Conservation (phyloP, 2,329 filamentous ascomycete species). For the Fusarium penzigii region DNA sequence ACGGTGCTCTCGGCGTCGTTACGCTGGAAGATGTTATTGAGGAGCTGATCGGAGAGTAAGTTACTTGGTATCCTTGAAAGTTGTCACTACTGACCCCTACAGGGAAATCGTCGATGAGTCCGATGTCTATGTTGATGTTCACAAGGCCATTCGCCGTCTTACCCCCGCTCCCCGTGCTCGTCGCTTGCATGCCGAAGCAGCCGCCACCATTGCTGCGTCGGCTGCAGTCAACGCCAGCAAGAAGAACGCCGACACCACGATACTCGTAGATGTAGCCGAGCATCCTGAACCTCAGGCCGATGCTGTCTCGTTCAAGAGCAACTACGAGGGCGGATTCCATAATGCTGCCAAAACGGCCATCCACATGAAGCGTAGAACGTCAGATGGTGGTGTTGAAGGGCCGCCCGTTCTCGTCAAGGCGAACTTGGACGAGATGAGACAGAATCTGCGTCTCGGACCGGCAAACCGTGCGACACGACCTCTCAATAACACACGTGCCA, state of each 20-base stretch:
- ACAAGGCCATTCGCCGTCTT: slow-evolving; percentile 92
- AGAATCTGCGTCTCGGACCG: slow-evolving; percentile 66
- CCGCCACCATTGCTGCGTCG: slow-evolving; percentile 12
- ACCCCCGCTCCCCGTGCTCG: slow-evolving; percentile 80
- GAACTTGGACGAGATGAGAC: slow-evolving; percentile 62
- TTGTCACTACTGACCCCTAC: slow-evolving; percentile 20
- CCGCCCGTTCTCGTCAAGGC: slow-evolving; percentile 57
- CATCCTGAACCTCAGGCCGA: slow-evolving; percentile 38
- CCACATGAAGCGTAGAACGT: slow-evolving; percentile 60
- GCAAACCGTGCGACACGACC: slow-evolving; percentile 68
- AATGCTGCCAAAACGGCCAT: slow-evolving; percentile 55
- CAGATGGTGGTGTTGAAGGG: slow-evolving; percentile 53
- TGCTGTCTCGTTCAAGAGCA: slow-evolving; percentile 41
- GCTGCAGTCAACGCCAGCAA: slow-evolving; percentile 33
- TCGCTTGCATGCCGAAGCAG: slow-evolving; percentile 42
- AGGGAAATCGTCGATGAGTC: slow-evolving; percentile 99
- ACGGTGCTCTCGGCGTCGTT: slow-evolving; percentile 88
- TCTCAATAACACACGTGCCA: slow-evolving; percentile 57
- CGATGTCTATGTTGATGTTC: slow-evolving; percentile 96
- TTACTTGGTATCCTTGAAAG: slow-evolving; percentile 22
- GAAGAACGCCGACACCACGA: slow-evolving; percentile 31
- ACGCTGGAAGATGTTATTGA: slow-evolving; percentile 98
- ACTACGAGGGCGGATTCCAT: slow-evolving; percentile 41
- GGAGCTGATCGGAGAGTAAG: slow-evolving; percentile 94
- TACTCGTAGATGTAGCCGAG: slow-evolving; percentile 42